Evolutionary conservation across 2,329 filamentous ascomycete species (phyloP).

Genomic region (Phyllosticta citriasiana): DNA sequence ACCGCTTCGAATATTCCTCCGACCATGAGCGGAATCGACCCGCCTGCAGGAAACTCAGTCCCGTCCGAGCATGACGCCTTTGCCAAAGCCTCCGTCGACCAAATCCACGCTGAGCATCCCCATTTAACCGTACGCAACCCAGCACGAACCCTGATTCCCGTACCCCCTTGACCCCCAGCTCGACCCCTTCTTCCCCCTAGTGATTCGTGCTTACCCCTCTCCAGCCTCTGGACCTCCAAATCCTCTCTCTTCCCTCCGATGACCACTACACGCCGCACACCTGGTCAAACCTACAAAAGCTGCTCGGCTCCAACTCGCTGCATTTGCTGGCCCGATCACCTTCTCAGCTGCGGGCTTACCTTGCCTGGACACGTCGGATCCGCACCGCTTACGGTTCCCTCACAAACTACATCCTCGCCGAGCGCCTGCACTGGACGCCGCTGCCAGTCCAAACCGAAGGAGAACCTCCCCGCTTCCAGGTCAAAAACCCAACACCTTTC

Average conservation of each 20-base stretch:
- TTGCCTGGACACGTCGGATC: slow-evolving; percentile 47
- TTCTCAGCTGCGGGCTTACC: slow-evolving; percentile 48
- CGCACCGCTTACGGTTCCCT: slow-evolving; percentile 48
- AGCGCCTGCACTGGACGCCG: slow-evolving; percentile 44
- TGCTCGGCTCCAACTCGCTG: slow-evolving; percentile 41
- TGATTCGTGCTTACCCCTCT: slow-evolving; percentile 9
- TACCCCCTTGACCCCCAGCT: background rate
- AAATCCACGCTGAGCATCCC: no score
- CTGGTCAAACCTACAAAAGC: slow-evolving; percentile 22
- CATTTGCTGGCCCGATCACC: slow-evolving; percentile 49
- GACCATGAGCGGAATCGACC: no score
- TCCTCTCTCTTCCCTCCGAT: slow-evolving; percentile 13
- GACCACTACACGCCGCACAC: slow-evolving; percentile 24
- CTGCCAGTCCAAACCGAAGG: background rate
- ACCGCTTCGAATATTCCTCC: background rate
- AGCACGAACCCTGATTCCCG: no score
- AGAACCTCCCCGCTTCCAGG: slow-evolving; percentile 25
- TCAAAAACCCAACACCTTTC: slow-evolving; percentile 42
- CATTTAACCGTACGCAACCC: no score
- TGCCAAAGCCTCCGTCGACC: no score
- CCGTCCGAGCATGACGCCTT: no score
- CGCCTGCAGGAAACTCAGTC: no score
- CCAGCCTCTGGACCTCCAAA: slow-evolving; percentile 22
- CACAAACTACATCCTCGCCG: slow-evolving; percentile 45
- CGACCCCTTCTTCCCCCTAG: background rate